These are phyloP conservation scores for Paecilomyces niveus DNA, from an alignment of 2,329 filamentous ascomycete species.

Conservation along the genomic window DNA sequence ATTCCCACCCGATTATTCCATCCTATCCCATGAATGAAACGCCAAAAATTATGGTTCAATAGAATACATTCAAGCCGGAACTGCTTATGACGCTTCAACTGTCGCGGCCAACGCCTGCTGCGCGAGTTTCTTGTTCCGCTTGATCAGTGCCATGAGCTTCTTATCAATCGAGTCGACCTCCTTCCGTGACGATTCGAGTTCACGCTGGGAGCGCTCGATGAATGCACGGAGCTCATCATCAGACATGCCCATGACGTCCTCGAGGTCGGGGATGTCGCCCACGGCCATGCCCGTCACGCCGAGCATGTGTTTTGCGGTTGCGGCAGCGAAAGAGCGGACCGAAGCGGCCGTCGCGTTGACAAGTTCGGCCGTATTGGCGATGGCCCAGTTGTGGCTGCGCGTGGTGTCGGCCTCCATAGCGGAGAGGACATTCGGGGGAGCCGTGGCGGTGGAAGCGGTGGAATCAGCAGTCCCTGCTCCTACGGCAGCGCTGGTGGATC, in stretches of 20 bases:
- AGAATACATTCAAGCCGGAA: not conserved
- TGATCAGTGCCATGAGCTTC: constrained; percentile 32
- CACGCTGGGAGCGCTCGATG: constrained; percentile 43
- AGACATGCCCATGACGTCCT: constrained; percentile 36
- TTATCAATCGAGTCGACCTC: constrained; percentile 53
- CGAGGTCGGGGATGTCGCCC: constrained; percentile 25
- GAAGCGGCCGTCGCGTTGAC: constrained; percentile 28
- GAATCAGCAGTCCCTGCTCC: constrained; percentile 16
- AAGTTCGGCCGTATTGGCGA: constrained; percentile 27
- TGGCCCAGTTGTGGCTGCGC: constrained; percentile 30
- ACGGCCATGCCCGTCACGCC: constrained; percentile 24
- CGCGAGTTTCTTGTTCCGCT: constrained; percentile 37
- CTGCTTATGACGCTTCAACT: constrained; percentile 11
- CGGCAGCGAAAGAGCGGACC: constrained; percentile 28
- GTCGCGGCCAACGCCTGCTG: constrained; percentile 31
- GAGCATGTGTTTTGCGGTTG: constrained; percentile 31
- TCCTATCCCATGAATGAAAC: not conserved
- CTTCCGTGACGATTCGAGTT: constrained; percentile 64
- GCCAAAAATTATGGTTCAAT: not conserved
- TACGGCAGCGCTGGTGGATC: constrained; percentile 14
- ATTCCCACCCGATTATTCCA: not conserved
- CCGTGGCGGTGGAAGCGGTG: constrained; percentile 12
- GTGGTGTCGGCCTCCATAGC: constrained; percentile 33
- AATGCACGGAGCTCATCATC: constrained; percentile 33
- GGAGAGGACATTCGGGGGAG: constrained; percentile 30